Evolutionary conservation across 495 filamentous ascomycete genomes (phyloP).

Genomic region (Penicillium daleae): DNA sequence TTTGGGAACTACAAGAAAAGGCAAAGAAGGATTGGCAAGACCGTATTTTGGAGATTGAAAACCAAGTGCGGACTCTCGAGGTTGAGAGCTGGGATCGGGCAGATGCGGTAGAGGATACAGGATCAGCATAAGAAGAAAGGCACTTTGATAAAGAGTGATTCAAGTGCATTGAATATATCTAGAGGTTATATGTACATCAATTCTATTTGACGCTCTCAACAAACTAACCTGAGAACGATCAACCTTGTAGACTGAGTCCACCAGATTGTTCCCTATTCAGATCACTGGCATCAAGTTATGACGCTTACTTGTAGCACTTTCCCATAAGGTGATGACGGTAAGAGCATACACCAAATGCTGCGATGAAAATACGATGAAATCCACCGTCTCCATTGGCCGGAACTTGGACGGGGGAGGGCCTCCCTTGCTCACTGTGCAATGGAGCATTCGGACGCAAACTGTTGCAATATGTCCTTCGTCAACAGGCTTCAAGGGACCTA

Average conservation of each 20-base stretch:
- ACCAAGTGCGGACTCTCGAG: conserved; percentile 64
- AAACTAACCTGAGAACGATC: no score
- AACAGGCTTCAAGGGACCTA: no score
- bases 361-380: not conserved
- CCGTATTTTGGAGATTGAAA: conserved; percentile 59
- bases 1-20: conserved; percentile 69
- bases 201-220: not conserved
- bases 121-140: conserved; percentile 45
- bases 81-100: conserved; percentile 72
- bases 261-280: not conserved
- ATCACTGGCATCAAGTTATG: not conserved
- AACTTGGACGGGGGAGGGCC: not conserved
- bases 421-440: not conserved
- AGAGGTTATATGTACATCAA: not conserved
- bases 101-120: conserved; percentile 73
- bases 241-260: not conserved
- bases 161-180: not conserved
- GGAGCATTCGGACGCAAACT: no score
- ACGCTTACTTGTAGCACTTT: not conserved
- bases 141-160: not conserved
- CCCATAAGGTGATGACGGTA: not conserved
- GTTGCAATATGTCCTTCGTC: no score
- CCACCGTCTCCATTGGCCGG: not conserved
- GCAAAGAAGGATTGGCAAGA: conserved; percentile 50
- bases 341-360: not conserved